A percentile compares a stretch with the other conserved stretches of the same genome.
Evolutionary conservation across 2,329 filamentous ascomycete genomes (phyloP).

Genomic region (Colletotrichum ledebouriae): DNA sequence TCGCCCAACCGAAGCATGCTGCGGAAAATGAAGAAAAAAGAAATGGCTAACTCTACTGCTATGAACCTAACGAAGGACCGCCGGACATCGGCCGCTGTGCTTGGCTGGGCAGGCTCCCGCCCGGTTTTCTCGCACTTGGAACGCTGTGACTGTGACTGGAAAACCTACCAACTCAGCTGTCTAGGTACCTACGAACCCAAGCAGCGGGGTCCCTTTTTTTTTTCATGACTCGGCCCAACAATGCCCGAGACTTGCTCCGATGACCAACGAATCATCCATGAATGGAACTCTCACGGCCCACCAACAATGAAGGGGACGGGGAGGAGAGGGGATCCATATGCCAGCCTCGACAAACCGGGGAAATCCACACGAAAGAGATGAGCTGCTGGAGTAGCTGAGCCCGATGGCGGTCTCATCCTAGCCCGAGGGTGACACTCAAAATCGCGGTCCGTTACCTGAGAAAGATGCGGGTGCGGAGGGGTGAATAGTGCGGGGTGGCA

Average conservation of each 20-base stretch:
- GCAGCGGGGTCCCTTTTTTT: not conserved
- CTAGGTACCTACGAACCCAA: not conserved
- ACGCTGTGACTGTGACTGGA: too few species aligned
- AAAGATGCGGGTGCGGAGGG: not conserved
- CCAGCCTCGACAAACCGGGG: constrained; percentile 24
- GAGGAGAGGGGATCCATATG: constrained; percentile 2
- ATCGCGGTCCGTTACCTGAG: constrained; percentile 2
- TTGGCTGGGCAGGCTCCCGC: too few species aligned
- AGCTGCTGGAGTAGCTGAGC: constrained; percentile 16
- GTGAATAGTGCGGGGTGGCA: not conserved
- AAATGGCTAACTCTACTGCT: constrained; percentile 12
- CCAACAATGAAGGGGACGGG: constrained; percentile 6
- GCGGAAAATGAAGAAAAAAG: not conserved
- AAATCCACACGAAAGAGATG: constrained; percentile 27
- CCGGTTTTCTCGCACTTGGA: too few species aligned
- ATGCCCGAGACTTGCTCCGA: constrained; percentile 34
- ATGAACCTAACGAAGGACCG: constrained; percentile 6
- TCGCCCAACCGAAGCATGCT: not conserved
- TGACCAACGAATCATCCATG: constrained; percentile 38
- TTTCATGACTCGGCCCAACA: constrained; percentile 39
- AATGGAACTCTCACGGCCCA: constrained; percentile 33
- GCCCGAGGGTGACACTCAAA: constrained; percentile 16
- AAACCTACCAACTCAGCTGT: too few species aligned
- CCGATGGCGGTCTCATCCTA: constrained; percentile 24
- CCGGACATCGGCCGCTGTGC: constrained; percentile 7